A percentile compares a stretch with the other conserved stretches of the same genome.
Conservation (phyloP, 352 stramenopile genomes). For the Phytopythium aichiense region DNA sequence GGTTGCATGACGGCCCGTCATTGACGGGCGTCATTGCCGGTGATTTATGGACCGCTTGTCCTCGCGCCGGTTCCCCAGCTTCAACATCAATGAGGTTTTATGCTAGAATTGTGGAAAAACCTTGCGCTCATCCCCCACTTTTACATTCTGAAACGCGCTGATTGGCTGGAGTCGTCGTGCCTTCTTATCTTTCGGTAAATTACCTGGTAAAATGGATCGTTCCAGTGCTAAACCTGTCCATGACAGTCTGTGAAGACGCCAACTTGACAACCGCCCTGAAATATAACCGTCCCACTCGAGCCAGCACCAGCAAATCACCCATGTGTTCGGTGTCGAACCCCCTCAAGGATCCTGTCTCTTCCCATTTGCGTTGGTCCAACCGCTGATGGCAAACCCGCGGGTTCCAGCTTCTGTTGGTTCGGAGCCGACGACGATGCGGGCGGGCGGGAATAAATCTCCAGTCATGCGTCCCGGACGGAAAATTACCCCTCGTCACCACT, state of each 20-base stretch:
- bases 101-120: not conserved
- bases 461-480: no score
- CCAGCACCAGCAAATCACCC: no score
- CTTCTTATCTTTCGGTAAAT: slow-evolving; percentile 1
- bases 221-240: not conserved
- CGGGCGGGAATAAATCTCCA: not conserved
- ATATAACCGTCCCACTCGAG: no score
- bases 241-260: no score
- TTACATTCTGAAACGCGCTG: slow-evolving; percentile 1
- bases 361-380: not conserved
- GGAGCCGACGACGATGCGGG: not conserved
- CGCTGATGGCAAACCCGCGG: not conserved
- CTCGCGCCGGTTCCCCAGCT: not conserved
- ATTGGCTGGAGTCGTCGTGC: not conserved
- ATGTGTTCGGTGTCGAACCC: no score
- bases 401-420: not conserved
- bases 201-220: not conserved
- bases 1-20: no score
- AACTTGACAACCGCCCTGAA: no score
- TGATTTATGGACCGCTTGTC: not conserved
- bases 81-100: slow-evolving; percentile 6
- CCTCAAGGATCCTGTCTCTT: not conserved
- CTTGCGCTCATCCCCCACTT: not conserved
- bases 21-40: no score
- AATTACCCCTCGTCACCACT: not conserved